A percentile compares a stretch with the other conserved stretches of the same genome.
Evolutionary conservation across 2,329 filamentous ascomycete species (phyloP).

Genomic region (Ambrosiella cleistominuta): DNA sequence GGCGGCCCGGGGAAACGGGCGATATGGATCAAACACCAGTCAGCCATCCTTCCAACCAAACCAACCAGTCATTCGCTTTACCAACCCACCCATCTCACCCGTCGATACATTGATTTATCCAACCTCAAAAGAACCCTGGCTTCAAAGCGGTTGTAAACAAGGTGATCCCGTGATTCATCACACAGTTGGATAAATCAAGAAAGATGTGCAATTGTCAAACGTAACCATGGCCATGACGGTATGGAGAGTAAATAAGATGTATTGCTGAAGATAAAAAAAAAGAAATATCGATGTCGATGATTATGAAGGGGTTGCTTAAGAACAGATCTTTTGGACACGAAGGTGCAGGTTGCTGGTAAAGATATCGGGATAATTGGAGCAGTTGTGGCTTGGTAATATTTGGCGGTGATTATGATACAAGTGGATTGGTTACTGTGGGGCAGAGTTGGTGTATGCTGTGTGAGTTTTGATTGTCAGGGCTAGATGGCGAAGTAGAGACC

Average conservation of each 20-base stretch:
- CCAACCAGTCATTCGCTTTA: too few relatives aligned
- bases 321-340: neutral
- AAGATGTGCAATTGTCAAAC: neutral
- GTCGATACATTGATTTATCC: neutral
- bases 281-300: neutral
- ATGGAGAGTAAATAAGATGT: neutral
- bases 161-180: neutral
- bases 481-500: too few relatives aligned
- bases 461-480: too few relatives aligned
- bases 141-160: neutral
- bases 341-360: neutral
- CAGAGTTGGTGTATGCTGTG: too few relatives aligned
- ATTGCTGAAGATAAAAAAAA: too few relatives aligned
- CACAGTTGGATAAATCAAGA: neutral
- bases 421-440: too few relatives aligned
- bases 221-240: neutral
- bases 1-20: too few relatives aligned
- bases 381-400: neutral
- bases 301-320: neutral
- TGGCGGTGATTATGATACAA: neutral
- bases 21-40: too few relatives aligned
- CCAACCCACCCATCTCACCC: too few relatives aligned
- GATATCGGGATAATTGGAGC: neutral
- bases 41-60: too few relatives aligned
- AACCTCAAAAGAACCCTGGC: neutral